Conservation (phyloP, 2,329 filamentous ascomycete genomes). For the Venturiaceae sp. region DNA sequence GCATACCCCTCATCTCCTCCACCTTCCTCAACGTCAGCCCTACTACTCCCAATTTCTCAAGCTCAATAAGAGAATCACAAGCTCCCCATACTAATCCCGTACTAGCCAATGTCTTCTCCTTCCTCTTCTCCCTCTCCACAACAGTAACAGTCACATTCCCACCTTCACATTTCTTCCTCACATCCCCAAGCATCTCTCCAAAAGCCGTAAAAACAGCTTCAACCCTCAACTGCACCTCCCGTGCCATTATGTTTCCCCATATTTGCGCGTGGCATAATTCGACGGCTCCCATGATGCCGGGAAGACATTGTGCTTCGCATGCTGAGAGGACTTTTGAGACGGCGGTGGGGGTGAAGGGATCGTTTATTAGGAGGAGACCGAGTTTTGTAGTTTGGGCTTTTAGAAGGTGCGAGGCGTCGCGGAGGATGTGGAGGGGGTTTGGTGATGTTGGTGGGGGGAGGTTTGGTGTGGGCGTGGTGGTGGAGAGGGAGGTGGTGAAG, state of each 20-base stretch:
- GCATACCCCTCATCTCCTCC: conserved; percentile 61
- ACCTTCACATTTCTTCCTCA: conserved; percentile 2
- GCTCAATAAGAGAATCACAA: conserved; percentile 61
- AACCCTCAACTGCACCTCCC: conserved; percentile 50
- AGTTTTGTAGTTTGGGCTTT: conserved; percentile 80
- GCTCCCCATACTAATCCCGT: conserved; percentile 77
- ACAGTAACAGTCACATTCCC: neutral
- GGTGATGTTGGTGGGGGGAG: conserved; percentile 13
- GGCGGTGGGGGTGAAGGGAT: conserved; percentile 75
- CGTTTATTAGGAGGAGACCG: conserved; percentile 75
- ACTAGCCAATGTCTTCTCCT: conserved; percentile 30
- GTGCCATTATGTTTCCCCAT: conserved; percentile 23
- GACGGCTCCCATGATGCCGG: conserved; percentile 61
- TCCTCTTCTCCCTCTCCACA: neutral
- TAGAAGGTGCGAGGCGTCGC: conserved; percentile 62
- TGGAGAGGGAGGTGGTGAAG: conserved; percentile 17
- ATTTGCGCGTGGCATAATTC: conserved; percentile 5
- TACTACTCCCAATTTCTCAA: conserved; percentile 58
- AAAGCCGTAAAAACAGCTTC: conserved; percentile 25
- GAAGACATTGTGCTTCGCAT: conserved; percentile 63
- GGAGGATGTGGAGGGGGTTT: conserved; percentile 57
- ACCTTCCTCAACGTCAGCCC: conserved; percentile 63
- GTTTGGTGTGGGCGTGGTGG: neutral
- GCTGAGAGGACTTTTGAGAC: conserved; percentile 61
- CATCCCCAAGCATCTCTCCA: neutral